Evolutionary conservation across 192 early-diverging fungal species (phyloP), one percentile per base, ranked within the genome.

Genomic region (Coemansia erecta): DNA sequence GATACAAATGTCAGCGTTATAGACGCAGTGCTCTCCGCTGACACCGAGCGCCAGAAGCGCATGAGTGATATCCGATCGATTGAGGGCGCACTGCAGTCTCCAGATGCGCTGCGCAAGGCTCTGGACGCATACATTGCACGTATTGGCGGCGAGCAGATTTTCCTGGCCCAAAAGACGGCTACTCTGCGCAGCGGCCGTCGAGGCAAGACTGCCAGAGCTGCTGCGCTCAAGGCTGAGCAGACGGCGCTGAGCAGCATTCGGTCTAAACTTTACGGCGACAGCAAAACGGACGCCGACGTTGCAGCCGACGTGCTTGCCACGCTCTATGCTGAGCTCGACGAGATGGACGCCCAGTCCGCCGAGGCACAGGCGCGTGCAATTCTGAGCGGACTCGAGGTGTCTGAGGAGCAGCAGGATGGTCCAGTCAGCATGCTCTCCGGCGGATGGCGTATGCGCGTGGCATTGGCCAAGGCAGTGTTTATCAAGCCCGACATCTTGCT

Each of bases 371-470:
- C 89, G 15, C 73, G 82, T 7, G 81, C 83, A 43, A 87, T 97
- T 44, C 75, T 95, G 35, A 67, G 65, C 17, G 86, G 91, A 49
- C 78, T 97, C 39, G 92, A 89, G 2, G 91, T 97, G 46, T 64
- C 82, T 4, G 68, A 82, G 15, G 77, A 74, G 35, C 79, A 85
- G 75, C 85, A 85, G 43, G 70, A 84, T 33, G 69, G 85, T 31
- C 75, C 87, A 9, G 86, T 95, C 65, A 83, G 84, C 39, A 66
- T 70, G 8, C 82, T 78, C 3, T 65, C 74, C 13, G 94, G 94
- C 61, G 94, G 94, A 35, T 97, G 93, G 94, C 81, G 86, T 58
- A 97, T 94, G 82, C 82, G 91, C 19, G 85, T 93, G 11, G 89
- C 93, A 7, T 80, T 94, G 22, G 94, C 94, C 23, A 82, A 88